A percentile compares a stretch with the other conserved stretches of the same genome.
Conservation (phyloP, 179 eudicot genomes). For the Camellia oleifera region DNA sequence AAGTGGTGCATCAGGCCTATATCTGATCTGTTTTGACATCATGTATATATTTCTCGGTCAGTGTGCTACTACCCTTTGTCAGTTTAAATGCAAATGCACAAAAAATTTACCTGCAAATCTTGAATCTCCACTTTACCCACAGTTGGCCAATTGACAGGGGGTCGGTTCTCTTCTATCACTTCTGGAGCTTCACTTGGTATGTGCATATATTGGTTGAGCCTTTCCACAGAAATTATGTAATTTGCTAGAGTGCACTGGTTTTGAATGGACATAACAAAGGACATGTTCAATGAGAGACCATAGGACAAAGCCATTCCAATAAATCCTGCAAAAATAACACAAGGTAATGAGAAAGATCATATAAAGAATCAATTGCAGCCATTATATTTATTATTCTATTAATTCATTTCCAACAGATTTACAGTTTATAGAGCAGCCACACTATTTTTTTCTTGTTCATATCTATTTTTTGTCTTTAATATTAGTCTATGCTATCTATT, state of each 20-base stretch:
- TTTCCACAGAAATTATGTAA: conserved; percentile 42
- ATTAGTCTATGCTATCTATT: too few species aligned
- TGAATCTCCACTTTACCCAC: conserved; percentile 38
- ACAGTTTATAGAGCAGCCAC: neutral
- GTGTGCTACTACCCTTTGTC: neutral
- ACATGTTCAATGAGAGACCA: conserved; percentile 39
- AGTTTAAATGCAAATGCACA: neutral
- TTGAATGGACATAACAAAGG: conserved; percentile 32
- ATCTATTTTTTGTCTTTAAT: too few species aligned
- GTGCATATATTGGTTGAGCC: conserved; percentile 43
- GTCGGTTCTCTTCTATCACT: conserved; percentile 31
- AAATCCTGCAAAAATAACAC: conserved; percentile 31
- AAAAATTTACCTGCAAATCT: conserved; percentile 33
- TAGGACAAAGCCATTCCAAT: conserved; percentile 58
- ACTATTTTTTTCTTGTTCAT: too few species aligned
- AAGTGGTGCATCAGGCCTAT: conserved; percentile 38
- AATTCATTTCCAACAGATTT: neutral
- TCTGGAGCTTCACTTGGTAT: conserved; percentile 41
- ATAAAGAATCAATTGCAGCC: neutral
- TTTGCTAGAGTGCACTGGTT: conserved; percentile 38
- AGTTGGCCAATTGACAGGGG: conserved; percentile 38
- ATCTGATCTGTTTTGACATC: conserved; percentile 31
- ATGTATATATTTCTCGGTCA: neutral
- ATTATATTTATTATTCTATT: neutral
- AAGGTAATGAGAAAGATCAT: neutral